Evolutionary conservation across 305 asterid species (phyloP).

Genomic region (Ilex paraguariensis): DNA sequence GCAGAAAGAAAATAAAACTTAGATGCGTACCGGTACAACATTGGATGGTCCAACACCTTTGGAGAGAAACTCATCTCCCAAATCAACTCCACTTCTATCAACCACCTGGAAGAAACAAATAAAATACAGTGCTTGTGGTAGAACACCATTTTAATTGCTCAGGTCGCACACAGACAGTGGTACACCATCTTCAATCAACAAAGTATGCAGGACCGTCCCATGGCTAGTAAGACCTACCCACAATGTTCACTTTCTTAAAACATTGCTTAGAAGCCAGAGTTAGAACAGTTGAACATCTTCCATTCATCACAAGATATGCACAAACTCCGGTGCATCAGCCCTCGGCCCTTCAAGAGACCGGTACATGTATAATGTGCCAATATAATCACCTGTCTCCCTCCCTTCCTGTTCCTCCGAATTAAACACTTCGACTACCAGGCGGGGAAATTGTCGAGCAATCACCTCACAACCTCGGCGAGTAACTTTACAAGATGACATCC

Average conservation of each 20-base stretch:
- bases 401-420: conserved; percentile 14
- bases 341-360: conserved; percentile 51
- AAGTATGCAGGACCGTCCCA: conserved; percentile 9
- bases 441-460: conserved; percentile 37
- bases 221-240: conserved; percentile 18
- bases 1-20: conserved; percentile 16
- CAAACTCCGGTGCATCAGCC: conserved; percentile 36
- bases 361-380: conserved; percentile 44
- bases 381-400: conserved; percentile 16
- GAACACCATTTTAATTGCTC: background rate
- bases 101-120: conserved; percentile 9
- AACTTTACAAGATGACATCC: conserved; percentile 46
- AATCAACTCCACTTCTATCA: background rate
- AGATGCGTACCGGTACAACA: conserved; percentile 24
- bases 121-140: background rate
- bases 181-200: conserved; percentile 7
- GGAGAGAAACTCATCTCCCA: conserved; percentile 5
- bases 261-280: background rate
- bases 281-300: conserved; percentile 7
- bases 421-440: conserved; percentile 41
- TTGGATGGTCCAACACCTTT: background rate
- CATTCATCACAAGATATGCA: conserved; percentile 31
- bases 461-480: conserved; percentile 32
- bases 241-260: background rate
- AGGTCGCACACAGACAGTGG: background rate